Evolutionary conservation across 495 filamentous ascomycete genomes (phyloP).

Genomic region (Symbiotaphrina buchneri): DNA sequence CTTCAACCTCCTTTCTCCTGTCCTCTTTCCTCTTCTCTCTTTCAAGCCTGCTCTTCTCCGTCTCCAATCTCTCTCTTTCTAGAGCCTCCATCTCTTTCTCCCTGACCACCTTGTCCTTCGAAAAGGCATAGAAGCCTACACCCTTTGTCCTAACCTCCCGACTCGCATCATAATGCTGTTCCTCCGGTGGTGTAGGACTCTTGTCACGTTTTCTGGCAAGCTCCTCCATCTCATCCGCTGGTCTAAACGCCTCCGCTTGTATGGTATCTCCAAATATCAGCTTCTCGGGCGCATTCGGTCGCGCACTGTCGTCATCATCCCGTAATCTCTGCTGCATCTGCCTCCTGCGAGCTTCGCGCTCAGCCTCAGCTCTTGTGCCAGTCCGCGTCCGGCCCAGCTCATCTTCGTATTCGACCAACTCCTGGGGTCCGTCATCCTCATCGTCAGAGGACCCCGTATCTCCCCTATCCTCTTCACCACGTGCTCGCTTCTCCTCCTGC

Average conservation of each 20-base stretch:
- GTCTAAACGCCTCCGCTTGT: constrained; percentile 60
- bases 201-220: constrained; percentile 54
- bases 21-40: constrained; percentile 21
- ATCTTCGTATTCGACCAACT: constrained; percentile 63
- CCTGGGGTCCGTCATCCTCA: constrained; percentile 22
- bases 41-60: constrained; percentile 35
- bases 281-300: constrained; percentile 39
- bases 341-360: constrained; percentile 22
- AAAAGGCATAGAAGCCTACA: constrained; percentile 77
- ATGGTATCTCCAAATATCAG: constrained; percentile 69
- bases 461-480: constrained; percentile 13
- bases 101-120: constrained; percentile 38
- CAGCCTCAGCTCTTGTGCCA: constrained; percentile 39
- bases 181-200: constrained; percentile 50
- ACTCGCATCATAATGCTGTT: constrained; percentile 64
- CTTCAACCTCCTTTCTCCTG: constrained; percentile 25
- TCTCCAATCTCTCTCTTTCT: constrained; percentile 38
- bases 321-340: constrained; percentile 20
- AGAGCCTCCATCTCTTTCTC: constrained; percentile 56
- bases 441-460: constrained; percentile 17
- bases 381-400: constrained; percentile 65
- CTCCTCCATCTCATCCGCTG: constrained; percentile 41
- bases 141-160: constrained; percentile 71
- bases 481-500: constrained; percentile 18
- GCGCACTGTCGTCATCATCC: constrained; percentile 23